Base-by-base conservation (phyloP, 2,329 filamentous ascomycete genomes). In the Proliferodiscus dingleyae region DNA sequence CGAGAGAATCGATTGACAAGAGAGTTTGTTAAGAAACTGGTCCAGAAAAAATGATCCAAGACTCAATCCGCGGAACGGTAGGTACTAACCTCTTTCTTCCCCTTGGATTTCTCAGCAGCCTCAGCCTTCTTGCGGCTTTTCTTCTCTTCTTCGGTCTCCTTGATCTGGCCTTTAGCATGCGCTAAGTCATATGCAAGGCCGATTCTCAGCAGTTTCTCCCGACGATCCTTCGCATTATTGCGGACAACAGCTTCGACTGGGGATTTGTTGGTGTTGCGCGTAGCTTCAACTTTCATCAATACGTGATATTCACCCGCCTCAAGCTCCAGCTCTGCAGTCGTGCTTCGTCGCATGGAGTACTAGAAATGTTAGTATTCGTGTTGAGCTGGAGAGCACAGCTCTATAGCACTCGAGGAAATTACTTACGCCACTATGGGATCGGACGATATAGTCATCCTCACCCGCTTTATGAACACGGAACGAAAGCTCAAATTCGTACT, bases 161-260 rank as follows among this genome's bases (percentile, higher is more conserved):
- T 64, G 21, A 74, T 57, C 22, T 69, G 67, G 2, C 78, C 78
- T 58, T 81, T 81, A 59, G 71, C 74, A 60, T 82, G 78, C 0
- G 78, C 78, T 3, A 81, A 57, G 53, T 82, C 78, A 46, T 82
- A 81, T 0, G 77, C 72, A 23, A 77, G 69, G 3, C 78, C 78
- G n/a, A 81, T 74, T 21, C 77, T 71, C 2, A 75, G 68, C 3
- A 83, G 67, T 63, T 82, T 82, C 40, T 79, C 75, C 3, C 54
- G 53, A 11, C 55, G 77, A 71, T 44, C 45, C 22, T 56, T 50
- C 4, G 51, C 54, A 41, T 58, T 57, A 23, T 51, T 50, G 15
- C 51, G 52, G 2, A 81, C 70, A 0, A 81, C 75, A 22, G 59
- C 49, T 43, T 62, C 57, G 16, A 79, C 66, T 0, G 74, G 73